Base-by-base conservation (phyloP, 208 protist species). In the Acanthamoeba castellanii region DNA sequence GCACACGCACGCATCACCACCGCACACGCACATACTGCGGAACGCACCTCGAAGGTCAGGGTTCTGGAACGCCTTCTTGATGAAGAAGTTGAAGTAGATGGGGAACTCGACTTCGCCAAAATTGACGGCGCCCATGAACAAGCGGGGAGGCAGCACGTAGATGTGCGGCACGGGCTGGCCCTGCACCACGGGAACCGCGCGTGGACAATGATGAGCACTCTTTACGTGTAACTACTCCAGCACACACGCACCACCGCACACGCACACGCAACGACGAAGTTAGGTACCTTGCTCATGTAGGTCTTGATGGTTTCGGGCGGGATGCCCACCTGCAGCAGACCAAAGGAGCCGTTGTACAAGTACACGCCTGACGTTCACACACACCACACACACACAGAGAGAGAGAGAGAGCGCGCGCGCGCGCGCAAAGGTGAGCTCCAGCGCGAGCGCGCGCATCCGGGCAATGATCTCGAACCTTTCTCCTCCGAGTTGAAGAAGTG, bases 261-360 rank as follows among this genome's bases (percentile, higher is more conserved):
- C 32, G 34, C 30, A 76, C 30, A 76, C 30, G 20, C 32, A 78
- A 42, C 13, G 70, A 78, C 18, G 25, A 78, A 16, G 70, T 11
- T 32, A 89, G 6, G 14, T 37, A 61, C 81, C 81, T 89, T 89
- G 52, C 81, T 92, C 27, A 96, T 84, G n/a, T 74, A 96, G 27
- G 76, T 89, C 93, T 97, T 97, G 32, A 97, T 97, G 13, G 96
- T 97, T 55, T 97, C 97, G 2, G 97, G 97, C 25, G 97, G 97
- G 3, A 97, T 93, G 50, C 97, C 96, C 32, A 97, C 91, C 84
- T 97, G 97, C 27, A 97, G 87, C 0, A 72, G 94, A 13, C 96
- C 96, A 6, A 96, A 32, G 0, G 13, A 50, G 50, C 81, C 81
- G n/a, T 89, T 27, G 50, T 89, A 89, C 50, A 89, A 14, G 34